A percentile compares a stretch with the other conserved stretches of the same genome.
These are phyloP conservation scores for Mangifera indica DNA, from an alignment of 345 rosid genomes.

Conservation along the genomic window DNA sequence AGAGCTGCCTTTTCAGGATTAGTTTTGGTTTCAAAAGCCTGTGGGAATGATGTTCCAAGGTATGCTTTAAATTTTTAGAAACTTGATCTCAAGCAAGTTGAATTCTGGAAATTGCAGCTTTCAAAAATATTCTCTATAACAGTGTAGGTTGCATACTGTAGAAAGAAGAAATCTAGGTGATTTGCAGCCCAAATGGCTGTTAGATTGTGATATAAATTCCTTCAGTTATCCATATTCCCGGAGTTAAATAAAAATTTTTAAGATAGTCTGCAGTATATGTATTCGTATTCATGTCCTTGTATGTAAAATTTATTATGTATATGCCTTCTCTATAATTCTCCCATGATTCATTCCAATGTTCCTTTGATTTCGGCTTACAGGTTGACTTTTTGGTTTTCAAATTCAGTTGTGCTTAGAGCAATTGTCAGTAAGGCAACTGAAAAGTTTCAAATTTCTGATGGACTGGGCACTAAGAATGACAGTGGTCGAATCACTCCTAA, in stretches of 20 bases:
- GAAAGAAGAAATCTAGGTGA: neutral
- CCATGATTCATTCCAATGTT: constrained; percentile 11
- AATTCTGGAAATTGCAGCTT: constrained; percentile 6
- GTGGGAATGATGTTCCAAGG: constrained; percentile 96
- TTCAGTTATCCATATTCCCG: neutral
- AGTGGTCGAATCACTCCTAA: constrained; percentile 13
- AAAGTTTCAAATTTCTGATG: constrained; percentile 28
- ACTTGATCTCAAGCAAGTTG: neutral
- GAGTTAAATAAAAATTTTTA: neutral
- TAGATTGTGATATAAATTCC: too few species aligned
- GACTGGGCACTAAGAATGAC: constrained; percentile 4
- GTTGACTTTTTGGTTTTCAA: constrained; percentile 92
- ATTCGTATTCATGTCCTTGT: neutral
- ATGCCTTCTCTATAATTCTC: constrained; percentile 1
- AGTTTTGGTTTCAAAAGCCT: constrained; percentile 84
- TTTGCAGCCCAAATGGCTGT: neutral
- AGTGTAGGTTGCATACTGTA: constrained; percentile 10
- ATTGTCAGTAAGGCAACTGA: constrained; percentile 46
- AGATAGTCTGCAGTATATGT: neutral
- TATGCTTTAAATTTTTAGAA: constrained; percentile 23
- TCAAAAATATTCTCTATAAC: neutral
- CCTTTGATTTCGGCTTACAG: constrained; percentile 37
- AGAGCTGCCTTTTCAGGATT: constrained; percentile 80
- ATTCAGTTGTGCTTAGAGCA: constrained; percentile 73
- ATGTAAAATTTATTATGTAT: neutral